phyloP scores from a whole-genome alignment of 768 basidiomycete genomes.

The Mycena leptocephala region DNA sequence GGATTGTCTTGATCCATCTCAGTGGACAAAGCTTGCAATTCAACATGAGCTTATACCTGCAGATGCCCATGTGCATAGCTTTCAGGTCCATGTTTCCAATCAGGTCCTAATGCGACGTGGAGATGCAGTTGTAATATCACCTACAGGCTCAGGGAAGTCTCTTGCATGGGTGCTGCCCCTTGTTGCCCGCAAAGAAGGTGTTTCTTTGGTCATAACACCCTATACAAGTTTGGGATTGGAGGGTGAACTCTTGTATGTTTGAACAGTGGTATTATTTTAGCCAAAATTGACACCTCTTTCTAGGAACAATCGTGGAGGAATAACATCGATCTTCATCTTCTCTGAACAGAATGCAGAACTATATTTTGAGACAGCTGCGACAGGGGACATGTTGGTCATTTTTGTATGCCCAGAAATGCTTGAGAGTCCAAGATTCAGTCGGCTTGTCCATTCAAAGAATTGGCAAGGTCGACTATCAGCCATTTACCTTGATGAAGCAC shows the following conservation, averaged over 20 bases:
- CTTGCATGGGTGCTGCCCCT: conserved; percentile 39
- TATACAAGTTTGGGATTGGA: conserved; percentile 43
- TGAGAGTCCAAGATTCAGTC: conserved; percentile 39
- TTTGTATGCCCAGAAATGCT: conserved; percentile 46
- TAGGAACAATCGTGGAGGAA: conserved; percentile 12
- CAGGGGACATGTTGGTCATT: conserved; percentile 30
- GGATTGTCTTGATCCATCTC: not conserved
- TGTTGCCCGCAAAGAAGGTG: conserved; percentile 33
- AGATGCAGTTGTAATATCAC: conserved; percentile 38
- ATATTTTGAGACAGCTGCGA: conserved; percentile 26
- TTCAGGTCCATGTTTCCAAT: conserved; percentile 39
- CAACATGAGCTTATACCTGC: not conserved
- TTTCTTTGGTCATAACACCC: conserved; percentile 41
- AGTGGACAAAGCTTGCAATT: not conserved
- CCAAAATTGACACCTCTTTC: too few species aligned
- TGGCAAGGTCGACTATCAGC: conserved; percentile 37
- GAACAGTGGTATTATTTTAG: too few species aligned
- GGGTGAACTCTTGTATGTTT: conserved; percentile 33
- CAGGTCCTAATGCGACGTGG: conserved; percentile 21
- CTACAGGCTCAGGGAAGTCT: conserved; percentile 43
- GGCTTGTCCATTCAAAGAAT: conserved; percentile 33
- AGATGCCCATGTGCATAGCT: not conserved
- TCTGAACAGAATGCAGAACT: conserved; percentile 21
- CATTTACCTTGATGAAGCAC: conserved; percentile 41
- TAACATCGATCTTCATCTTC: conserved; percentile 27